Conservation (phyloP, 2,329 filamentous ascomycete species). For the Xylaria sp. region DNA sequence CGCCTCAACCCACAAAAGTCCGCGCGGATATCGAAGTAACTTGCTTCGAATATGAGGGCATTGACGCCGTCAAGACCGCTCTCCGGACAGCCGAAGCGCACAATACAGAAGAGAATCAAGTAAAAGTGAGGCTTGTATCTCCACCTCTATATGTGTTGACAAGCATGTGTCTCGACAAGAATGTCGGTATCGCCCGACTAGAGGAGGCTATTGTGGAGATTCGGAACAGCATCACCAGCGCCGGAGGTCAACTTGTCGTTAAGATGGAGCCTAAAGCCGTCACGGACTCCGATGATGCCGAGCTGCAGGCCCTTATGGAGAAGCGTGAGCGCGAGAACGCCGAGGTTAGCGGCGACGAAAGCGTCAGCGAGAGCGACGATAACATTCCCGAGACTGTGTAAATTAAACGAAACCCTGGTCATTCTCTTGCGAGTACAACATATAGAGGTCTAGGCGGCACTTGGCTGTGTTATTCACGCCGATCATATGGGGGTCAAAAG, state of each 20-base stretch:
- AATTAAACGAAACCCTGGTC: conserved; percentile 30
- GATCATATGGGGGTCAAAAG: conserved; percentile 36
- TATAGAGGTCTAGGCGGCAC: conserved; percentile 33
- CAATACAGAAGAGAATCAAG: conserved; percentile 91
- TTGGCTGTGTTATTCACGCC: conserved; percentile 11
- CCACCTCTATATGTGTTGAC: conserved; percentile 97
- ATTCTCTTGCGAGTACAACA: conserved; percentile 31
- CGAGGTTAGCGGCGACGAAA: conserved; percentile 97
- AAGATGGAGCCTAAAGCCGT: conserved; percentile 99
- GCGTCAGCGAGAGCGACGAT: conserved; percentile 93
- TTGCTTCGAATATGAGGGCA: conserved; percentile 95
- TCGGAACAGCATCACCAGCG: conserved; percentile 77
- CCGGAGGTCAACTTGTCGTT: conserved; percentile 83
- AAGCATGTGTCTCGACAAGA: conserved; percentile 95
- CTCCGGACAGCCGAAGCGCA: conserved; percentile 89
- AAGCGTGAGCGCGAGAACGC: conserved; percentile 98
- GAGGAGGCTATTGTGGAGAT: conserved; percentile 93
- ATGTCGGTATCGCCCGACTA: conserved; percentile 80
- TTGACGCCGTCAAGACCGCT: conserved; percentile 96
- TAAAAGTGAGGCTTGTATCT: conserved; percentile 98
- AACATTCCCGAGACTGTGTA: conserved; percentile 70
- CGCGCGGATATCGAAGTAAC: conserved; percentile 97
- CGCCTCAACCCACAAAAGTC: conserved; percentile 98
- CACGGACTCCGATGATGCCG: conserved; percentile 97
- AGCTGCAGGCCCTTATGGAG: conserved; percentile 98